Conservation (phyloP, 2,329 filamentous ascomycete genomes). For the Penicillium vulpinum region DNA sequence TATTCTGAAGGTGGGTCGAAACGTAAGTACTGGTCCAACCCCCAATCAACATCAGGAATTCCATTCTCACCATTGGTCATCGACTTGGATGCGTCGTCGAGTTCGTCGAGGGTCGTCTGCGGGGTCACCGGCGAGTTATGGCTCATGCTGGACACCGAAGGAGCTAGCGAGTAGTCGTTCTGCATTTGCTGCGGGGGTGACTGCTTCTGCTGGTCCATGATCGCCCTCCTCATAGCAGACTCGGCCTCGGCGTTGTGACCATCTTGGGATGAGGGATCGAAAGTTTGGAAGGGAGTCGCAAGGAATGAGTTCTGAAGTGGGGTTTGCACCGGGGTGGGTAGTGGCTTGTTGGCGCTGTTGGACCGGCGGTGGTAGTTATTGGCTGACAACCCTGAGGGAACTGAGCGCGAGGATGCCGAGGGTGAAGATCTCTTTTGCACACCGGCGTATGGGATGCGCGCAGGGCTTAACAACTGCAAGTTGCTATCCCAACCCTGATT, state of each 20-base stretch:
- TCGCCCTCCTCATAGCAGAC: conserved; percentile 60
- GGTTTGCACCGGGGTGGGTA: conserved; percentile 57
- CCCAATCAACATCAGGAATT: conserved; percentile 40
- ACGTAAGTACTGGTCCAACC: conserved; percentile 69
- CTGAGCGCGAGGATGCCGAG: conserved; percentile 45
- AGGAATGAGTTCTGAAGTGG: conserved; percentile 55
- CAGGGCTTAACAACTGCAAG: conserved; percentile 38
- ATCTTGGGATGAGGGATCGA: conserved; percentile 46
- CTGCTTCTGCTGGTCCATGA: conserved; percentile 50
- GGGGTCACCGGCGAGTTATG: conserved; percentile 63
- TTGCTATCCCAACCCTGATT: conserved; percentile 40
- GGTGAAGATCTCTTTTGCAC: conserved; percentile 45
- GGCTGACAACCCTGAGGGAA: conserved; percentile 31
- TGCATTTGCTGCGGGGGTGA: conserved; percentile 43
- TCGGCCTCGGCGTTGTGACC: conserved; percentile 51
- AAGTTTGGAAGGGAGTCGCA: conserved; percentile 48
- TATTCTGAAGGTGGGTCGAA: conserved; percentile 57
- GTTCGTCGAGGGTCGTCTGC: conserved; percentile 56
- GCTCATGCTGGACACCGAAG: conserved; percentile 61
- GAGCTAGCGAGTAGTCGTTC: conserved; percentile 52
- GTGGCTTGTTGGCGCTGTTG: conserved; percentile 50
- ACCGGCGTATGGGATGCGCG: conserved; percentile 32
- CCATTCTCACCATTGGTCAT: conserved; percentile 57
- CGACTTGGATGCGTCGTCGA: conserved; percentile 52
- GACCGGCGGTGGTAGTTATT: conserved; percentile 41